Evolutionary conservation across 257 asterid species (phyloP), one percentile per base, ranked within the genome.

Genomic region (Nemophila menziesii): DNA sequence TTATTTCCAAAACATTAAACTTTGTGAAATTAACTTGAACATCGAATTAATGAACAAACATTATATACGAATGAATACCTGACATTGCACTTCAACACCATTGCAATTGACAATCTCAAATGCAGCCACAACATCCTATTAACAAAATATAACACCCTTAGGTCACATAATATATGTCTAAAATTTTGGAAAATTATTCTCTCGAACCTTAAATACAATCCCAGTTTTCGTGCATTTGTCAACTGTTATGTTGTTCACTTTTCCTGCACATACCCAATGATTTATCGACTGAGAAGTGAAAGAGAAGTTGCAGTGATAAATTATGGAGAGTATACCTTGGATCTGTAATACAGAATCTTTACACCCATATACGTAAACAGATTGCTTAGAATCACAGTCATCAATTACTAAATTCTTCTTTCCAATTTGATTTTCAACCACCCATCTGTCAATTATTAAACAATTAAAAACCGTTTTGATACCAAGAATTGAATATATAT

Each of bases 171-270:
- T 43, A 22, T 14, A 15, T 33, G 21, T 15, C 44, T 39, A 17
- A 4, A 17, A 11, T 11, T 33, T 6, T 22, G n/a, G 33, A 27
- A 11, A 58, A 49, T 19, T 37, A 56, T 18, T 21, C 20, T 51
- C 36, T 51, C 45, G 65, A 79, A 85, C 99, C 99, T 60, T 74
- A 65, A 85, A 90, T 63, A 81, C 93, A 52, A 90, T 63, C 52
- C 98, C 99, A 87, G 79, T 78, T 72, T 90, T 90, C 45, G 92
- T 72, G 75, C 99, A 90, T 72, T 90, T 90, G 72, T 90, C 99
- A 46, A 90, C 53, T 20, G 99, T 90, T 62, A 90, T 85, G 78
- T 90, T 90, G 78, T 90, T 90, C 36, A 90, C 96, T 68, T 90
- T 90, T 22, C 98, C 99, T 90, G 85, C 61, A 56, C 33, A 56